phyloP scores from a whole-genome alignment of 345 rosid genomes.

The Ceriops tagal region DNA sequence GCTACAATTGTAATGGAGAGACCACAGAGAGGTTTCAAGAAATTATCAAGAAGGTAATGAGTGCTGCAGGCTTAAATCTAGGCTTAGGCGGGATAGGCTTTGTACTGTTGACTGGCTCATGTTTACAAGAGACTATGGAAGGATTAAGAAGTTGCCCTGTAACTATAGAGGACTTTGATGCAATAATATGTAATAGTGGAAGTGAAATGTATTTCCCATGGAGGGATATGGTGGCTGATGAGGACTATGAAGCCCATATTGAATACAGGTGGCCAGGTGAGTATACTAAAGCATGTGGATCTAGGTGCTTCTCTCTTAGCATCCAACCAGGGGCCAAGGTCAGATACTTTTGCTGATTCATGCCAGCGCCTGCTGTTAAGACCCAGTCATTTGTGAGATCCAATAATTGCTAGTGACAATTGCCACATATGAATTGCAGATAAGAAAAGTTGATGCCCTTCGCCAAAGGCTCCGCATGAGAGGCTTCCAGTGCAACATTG shows the following conservation, averaged over 20 bases:
- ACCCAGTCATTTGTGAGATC: not conserved
- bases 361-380: not conserved
- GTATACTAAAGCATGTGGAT: conserved; percentile 39
- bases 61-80: conserved; percentile 50
- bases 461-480: conserved; percentile 80
- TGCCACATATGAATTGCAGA: conserved; percentile 39
- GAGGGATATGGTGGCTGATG: conserved; percentile 67
- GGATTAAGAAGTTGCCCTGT: conserved; percentile 46
- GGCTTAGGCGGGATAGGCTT: conserved; percentile 57
- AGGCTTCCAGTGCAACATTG: conserved; percentile 70
- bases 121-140: conserved; percentile 52
- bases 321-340: conserved; percentile 73
- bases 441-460: conserved; percentile 57
- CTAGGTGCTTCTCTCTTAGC: conserved; percentile 61
- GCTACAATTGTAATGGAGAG: conserved; percentile 47
- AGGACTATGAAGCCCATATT: conserved; percentile 66
- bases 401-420: conserved; percentile 13
- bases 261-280: conserved; percentile 93
- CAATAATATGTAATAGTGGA: conserved; percentile 80
- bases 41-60: conserved; percentile 57
- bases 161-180: conserved; percentile 75
- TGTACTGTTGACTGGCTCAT: conserved; percentile 59
- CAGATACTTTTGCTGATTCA: conserved; percentile 12
- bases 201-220: conserved; percentile 75
- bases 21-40: conserved; percentile 39